phyloP scores from a whole-genome alignment of 306 rosid genomes.

The Begonia peltatifolia region DNA sequence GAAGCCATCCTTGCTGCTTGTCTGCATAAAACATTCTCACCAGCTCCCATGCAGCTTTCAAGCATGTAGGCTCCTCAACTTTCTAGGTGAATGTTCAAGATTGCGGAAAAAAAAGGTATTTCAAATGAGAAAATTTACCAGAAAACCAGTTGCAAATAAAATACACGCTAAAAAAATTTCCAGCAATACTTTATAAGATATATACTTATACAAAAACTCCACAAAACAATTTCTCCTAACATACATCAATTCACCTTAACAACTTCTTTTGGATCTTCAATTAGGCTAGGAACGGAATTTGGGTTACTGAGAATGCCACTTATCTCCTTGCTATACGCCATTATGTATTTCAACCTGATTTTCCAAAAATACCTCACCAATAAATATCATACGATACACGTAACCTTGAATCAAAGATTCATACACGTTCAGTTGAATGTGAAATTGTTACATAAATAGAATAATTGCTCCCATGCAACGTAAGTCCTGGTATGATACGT shows the following conservation, averaged over 20 bases:
- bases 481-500: no score
- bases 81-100: slow-evolving; percentile 27
- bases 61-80: slow-evolving; percentile 53
- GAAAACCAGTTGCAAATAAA: no score
- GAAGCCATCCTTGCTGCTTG: slow-evolving; percentile 77
- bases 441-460: no score
- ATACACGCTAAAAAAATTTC: no score
- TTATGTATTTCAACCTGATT: slow-evolving; percentile 81
- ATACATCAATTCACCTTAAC: slow-evolving; percentile 34
- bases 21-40: slow-evolving; percentile 87
- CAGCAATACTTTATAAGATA: neutral
- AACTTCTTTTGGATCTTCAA: slow-evolving; percentile 40
- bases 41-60: slow-evolving; percentile 95
- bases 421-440: no score
- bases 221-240: neutral
- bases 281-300: slow-evolving; percentile 23
- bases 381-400: no score
- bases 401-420: no score
- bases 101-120: slow-evolving; percentile 4
- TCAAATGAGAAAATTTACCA: neutral
- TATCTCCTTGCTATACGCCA: slow-evolving; percentile 80
- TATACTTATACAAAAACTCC: neutral
- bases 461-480: no score
- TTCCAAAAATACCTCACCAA: slow-evolving; percentile 3
- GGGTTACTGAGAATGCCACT: slow-evolving; percentile 45